Evolutionary conservation across 2,329 filamentous ascomycete genomes (phyloP).

Genomic region (Pseudogymnoascus sp.): DNA sequence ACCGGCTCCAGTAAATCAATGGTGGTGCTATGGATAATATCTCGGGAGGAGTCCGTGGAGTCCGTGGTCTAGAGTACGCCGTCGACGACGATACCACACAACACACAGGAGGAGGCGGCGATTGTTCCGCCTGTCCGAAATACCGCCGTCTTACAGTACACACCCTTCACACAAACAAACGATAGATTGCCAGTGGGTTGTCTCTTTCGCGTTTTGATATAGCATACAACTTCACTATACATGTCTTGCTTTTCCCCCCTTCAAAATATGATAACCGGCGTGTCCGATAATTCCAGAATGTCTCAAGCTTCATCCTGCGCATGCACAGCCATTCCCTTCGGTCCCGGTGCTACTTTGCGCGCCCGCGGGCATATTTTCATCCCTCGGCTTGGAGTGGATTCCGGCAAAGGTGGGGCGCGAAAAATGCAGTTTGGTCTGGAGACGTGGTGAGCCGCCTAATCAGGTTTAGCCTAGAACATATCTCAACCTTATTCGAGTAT

Average conservation of each 20-base stretch:
- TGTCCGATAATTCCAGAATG: background rate
- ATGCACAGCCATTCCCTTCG: background rate
- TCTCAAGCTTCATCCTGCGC: background rate
- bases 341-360: background rate
- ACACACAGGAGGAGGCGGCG: background rate
- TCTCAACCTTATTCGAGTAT: slow-evolving; percentile 5
- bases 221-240: background rate
- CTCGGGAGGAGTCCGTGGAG: no score
- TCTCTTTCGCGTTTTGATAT: background rate
- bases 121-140: slow-evolving; percentile 3
- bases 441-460: slow-evolving; percentile 8
- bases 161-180: background rate
- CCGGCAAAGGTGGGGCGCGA: background rate
- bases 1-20: slow-evolving; percentile 1
- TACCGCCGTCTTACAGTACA: background rate
- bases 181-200: background rate
- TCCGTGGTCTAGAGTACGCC: background rate
- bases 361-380: background rate
- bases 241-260: background rate
- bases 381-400: slow-evolving; percentile 7
- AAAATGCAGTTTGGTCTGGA: slow-evolving; percentile 11
- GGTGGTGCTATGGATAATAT: background rate
- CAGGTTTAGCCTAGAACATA: background rate
- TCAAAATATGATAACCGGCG: background rate
- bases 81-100: background rate